Evolutionary conservation across 1,139 yeast genomes (phyloP).

Genomic region (Pichia inconspicua): DNA sequence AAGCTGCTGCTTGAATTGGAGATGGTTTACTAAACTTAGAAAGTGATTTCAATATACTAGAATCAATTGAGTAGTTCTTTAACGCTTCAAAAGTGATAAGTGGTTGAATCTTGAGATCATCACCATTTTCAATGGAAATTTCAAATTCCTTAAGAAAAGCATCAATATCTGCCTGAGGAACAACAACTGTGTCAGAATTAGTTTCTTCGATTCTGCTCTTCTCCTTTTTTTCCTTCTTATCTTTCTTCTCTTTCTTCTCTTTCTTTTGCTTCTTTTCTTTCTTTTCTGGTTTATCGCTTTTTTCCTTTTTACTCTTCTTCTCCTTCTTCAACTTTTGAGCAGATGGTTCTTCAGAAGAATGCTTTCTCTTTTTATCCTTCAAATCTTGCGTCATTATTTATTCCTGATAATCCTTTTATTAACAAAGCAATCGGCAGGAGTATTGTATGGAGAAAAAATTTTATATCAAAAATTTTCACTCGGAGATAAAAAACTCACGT

Average conservation of each 20-base stretch:
- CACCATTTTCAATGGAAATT: constrained; percentile 72
- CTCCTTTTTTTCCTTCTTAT: constrained; percentile 27
- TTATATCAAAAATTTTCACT: background rate
- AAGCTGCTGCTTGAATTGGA: constrained; percentile 92
- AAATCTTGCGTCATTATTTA: constrained; percentile 12
- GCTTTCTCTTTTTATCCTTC: constrained; percentile 40
- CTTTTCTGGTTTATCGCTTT: constrained; percentile 38
- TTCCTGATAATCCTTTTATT: background rate
- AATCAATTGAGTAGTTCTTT: constrained; percentile 34
- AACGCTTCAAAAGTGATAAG: constrained; percentile 60
- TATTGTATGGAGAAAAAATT: background rate
- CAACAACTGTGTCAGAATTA: constrained; percentile 33
- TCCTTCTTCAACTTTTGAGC: constrained; percentile 33
- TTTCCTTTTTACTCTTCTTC: constrained; percentile 38
- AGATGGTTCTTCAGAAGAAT: constrained; percentile 25
- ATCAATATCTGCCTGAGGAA: constrained; percentile 49
- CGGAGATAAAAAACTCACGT: no score
- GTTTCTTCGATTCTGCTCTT: constrained; percentile 31
- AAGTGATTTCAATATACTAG: constrained; percentile 49
- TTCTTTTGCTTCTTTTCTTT: constrained; percentile 31
- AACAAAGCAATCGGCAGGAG: background rate
- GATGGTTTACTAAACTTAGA: constrained; percentile 81
- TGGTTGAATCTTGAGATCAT: constrained; percentile 50
- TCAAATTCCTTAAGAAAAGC: constrained; percentile 63
- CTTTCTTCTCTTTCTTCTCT: constrained; percentile 35